Evolutionary conservation across 768 basidiomycete species (phyloP).

Genomic region (Suillus lakei): DNA sequence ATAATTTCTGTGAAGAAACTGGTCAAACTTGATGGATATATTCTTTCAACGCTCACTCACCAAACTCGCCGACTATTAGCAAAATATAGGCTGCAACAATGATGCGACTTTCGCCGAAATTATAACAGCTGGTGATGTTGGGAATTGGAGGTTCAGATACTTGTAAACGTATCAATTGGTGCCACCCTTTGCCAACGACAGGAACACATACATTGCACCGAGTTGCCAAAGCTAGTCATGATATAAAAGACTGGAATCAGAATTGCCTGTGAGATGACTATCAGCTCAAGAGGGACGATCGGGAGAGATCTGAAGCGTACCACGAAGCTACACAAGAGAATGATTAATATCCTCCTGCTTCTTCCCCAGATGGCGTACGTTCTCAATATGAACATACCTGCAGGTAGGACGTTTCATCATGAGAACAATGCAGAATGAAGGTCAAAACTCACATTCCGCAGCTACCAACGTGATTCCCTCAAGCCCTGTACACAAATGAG

Average conservation of each 20-base stretch:
- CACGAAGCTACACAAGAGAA: not conserved
- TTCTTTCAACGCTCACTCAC: not conserved
- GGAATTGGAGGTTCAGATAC: conserved; percentile 1
- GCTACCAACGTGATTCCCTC: conserved; percentile 1
- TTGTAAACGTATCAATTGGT: not conserved
- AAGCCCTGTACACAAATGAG: conserved; percentile 3
- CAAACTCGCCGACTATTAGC: not conserved
- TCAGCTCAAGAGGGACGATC: not conserved
- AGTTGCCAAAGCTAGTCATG: not conserved
- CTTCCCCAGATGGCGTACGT: conserved; percentile 8
- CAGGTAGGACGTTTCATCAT: not conserved
- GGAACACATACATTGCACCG: not conserved
- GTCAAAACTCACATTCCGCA: conserved; percentile 2
- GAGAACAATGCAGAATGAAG: not conserved
- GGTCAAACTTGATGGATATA: not conserved
- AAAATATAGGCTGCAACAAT: not conserved
- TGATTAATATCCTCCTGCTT: not conserved
- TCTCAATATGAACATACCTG: conserved; percentile 8
- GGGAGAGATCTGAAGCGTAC: not conserved
- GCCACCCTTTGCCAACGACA: not conserved
- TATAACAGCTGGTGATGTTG: conserved; percentile 8
- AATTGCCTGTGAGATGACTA: not conserved
- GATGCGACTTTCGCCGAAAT: conserved; percentile 1
- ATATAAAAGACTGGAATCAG: not conserved
- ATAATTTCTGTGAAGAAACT: conserved; percentile 1